Base-by-base conservation (phyloP, 2,329 filamentous ascomycete genomes). In the Sporothrix brasiliensis region DNA sequence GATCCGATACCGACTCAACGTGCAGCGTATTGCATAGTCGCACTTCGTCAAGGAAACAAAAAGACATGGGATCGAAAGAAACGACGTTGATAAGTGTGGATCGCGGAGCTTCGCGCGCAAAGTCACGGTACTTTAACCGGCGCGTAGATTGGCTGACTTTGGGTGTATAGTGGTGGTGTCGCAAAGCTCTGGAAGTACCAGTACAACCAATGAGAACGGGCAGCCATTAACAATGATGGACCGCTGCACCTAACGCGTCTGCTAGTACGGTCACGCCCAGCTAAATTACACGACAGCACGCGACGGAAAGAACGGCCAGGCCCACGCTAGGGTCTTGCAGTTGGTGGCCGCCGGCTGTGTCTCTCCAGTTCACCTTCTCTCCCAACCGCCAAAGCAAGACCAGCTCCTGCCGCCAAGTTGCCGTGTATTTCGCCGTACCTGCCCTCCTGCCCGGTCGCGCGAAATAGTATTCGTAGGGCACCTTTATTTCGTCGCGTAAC, bases 401-500 rank as follows among this genome's bases (percentile, higher is more conserved):
- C 47, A 24, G 56, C 47, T 52, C 27, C 56, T 69, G 39, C 56
- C 49, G 30, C n/a, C 14, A 44, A 52, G 27, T n/a, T 47, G n/a
- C 67, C 27, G 50, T 39, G 49, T 68, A 21, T 47, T 60, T 52
- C 44, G 39, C 47, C 24, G 69, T 24, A 50, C 54, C 54, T 67
- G 53, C 53, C 53, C 47, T 70, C 65, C 54, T 67, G 53, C 53
- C 53, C 47, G 67, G 69, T 71, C 69, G 69, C 69, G 69, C 63
- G 34, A 70, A 58, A 68, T 58, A 47, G 21, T 9, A n/a, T n/a
- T n/a, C n/a, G n/a, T n/a, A 41, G 66, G 13, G 47, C 58, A 47
- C 58, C 39, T 61, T 70, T 39, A 27, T 63, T 67, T 27, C 44
- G 70, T 72, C 70, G 70, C 70, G 70, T 70, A 60, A 66, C 61